Percentiles rank a stretch among this genome's conserved stretches.
Conservation (phyloP, 2,329 filamentous ascomycete genomes). For the Colletotrichum shisoi region DNA sequence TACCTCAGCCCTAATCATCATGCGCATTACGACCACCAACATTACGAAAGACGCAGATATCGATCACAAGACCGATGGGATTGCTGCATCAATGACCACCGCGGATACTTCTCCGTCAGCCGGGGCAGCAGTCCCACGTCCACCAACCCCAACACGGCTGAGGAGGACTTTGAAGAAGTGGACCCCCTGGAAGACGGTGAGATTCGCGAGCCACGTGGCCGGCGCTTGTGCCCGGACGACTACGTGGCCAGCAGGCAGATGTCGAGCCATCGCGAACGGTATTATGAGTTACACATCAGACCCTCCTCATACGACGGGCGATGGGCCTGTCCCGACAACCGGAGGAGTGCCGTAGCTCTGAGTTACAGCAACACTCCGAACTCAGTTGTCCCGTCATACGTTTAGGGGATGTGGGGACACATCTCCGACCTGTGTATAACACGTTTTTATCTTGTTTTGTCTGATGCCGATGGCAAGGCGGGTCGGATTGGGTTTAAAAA, state of each 20-base stretch:
- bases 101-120: conserved; percentile 28
- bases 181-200: conserved; percentile 33
- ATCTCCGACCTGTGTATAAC: conserved; percentile 28
- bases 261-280: conserved; percentile 31
- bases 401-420: conserved; percentile 41
- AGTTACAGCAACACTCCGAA: conserved; percentile 35
- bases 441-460: conserved; percentile 18
- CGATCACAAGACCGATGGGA: conserved; percentile 35
- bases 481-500: conserved; percentile 7
- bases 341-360: conserved; percentile 6
- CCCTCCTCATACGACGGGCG: conserved; percentile 20
- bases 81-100: conserved; percentile 37
- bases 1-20: conserved; percentile 31
- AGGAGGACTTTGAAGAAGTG: conserved; percentile 27
- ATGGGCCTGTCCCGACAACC: conserved; percentile 26
- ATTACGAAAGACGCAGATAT: conserved; percentile 20
- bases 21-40: conserved; percentile 26
- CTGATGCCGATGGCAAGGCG: background rate
- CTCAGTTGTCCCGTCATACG: conserved; percentile 46
- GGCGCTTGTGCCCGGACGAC: conserved; percentile 13
- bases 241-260: conserved; percentile 21
- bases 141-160: conserved; percentile 21
- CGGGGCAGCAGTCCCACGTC: conserved; percentile 32
- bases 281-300: conserved; percentile 25
- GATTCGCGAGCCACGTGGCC: conserved; percentile 34